These are phyloP conservation scores for Begonia fuchsioides DNA, from an alignment of 306 rosid species.

Conservation along the genomic window DNA sequence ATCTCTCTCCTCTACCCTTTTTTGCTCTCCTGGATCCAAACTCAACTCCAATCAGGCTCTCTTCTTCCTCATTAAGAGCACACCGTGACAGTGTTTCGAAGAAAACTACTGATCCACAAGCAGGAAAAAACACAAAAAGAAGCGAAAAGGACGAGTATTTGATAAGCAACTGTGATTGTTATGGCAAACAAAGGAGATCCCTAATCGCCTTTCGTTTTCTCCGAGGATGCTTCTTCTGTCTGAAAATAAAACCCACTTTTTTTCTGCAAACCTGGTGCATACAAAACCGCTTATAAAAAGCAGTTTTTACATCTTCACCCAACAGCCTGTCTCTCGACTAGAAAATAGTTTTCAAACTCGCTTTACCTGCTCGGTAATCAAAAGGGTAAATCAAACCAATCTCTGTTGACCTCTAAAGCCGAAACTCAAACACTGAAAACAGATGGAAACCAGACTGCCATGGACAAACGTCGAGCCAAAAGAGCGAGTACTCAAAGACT, in stretches of 20 bases:
- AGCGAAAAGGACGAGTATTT: too few species aligned
- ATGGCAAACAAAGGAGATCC: too few species aligned
- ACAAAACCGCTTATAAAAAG: slow-evolving; percentile 4
- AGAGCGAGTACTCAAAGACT: background rate
- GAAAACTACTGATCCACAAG: background rate
- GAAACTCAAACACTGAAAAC: slow-evolving; percentile 1
- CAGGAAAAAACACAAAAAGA: background rate
- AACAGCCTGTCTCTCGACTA: background rate
- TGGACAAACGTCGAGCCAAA: background rate
- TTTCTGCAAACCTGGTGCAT: slow-evolving; percentile 6
- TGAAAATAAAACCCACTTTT: background rate
- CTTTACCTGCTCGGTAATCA: background rate
- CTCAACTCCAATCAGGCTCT: too few species aligned
- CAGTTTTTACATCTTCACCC: background rate
- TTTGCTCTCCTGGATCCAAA: too few species aligned
- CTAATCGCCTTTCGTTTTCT: background rate
- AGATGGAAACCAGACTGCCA: background rate
- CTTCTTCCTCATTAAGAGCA: too few species aligned
- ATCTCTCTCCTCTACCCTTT: slow-evolving; percentile 1
- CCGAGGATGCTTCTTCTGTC: background rate
- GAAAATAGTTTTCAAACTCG: background rate
- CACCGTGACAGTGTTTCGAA: too few species aligned
- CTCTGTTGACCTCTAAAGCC: background rate
- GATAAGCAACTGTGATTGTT: too few species aligned
- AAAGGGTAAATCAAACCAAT: slow-evolving; percentile 3